A percentile compares a stretch with the other conserved stretches of the same genome.
Conservation (phyloP, 2,329 filamentous ascomycete genomes). For the Diaporthe citrichinensis region DNA sequence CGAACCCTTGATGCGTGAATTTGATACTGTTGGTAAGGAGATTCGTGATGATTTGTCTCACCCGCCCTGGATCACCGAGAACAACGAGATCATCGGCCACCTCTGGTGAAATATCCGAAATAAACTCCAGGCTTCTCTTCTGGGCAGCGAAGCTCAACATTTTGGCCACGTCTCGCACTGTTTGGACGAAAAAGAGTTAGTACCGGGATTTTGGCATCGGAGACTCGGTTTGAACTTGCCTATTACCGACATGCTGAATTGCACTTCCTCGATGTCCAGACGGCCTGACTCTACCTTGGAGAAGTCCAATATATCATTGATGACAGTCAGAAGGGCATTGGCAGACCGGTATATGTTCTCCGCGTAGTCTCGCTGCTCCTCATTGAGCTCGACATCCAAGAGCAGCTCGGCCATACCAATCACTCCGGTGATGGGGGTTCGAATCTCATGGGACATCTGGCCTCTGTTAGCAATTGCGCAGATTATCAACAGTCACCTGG, state of each 20-base stretch:
- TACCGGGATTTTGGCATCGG: too few species aligned
- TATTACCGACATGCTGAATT: conserved; percentile 42
- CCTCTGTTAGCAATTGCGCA: conserved; percentile 54
- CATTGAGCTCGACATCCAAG: conserved; percentile 65
- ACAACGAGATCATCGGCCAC: conserved; percentile 80
- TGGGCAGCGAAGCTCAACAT: conserved; percentile 90
- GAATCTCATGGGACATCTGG: conserved; percentile 76
- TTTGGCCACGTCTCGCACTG: conserved; percentile 84
- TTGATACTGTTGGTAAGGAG: conserved; percentile 73
- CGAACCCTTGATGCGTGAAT: conserved; percentile 78
- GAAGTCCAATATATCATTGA: conserved; percentile 78
- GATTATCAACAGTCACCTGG: too few species aligned
- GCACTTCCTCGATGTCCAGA: conserved; percentile 63
- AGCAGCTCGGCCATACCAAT: conserved; percentile 69
- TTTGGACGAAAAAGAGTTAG: conserved; percentile 44
- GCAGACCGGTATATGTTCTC: conserved; percentile 72
- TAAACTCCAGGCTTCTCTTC: conserved; percentile 82
- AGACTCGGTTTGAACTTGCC: conserved; percentile 4
- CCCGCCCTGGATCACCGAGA: conserved; percentile 77
- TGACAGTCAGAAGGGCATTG: conserved; percentile 70
- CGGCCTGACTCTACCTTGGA: conserved; percentile 73
- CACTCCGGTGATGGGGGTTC: conserved; percentile 76
- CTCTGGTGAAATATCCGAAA: conserved; percentile 73
- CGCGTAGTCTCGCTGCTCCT: conserved; percentile 69
- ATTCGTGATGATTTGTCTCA: conserved; percentile 74